These are phyloP conservation scores for Persicaria maculosa DNA, from an alignment of 148 eudicot genomes.

Conservation along the genomic window DNA sequence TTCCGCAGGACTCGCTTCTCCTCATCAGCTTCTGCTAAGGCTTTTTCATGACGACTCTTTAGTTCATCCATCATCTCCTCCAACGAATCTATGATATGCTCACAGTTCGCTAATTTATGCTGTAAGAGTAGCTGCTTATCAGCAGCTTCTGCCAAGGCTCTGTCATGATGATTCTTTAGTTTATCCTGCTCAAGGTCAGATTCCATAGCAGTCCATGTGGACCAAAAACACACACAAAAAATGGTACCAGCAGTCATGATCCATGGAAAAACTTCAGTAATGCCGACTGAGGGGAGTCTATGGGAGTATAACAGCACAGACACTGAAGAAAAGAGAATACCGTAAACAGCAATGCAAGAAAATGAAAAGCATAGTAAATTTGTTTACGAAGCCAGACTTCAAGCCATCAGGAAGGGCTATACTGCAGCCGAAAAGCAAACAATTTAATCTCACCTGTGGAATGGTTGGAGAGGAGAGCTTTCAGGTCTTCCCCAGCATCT, in stretches of 20 bases:
- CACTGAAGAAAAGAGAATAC: constrained; percentile 1
- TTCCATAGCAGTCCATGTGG: constrained; percentile 2
- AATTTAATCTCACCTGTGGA: background rate
- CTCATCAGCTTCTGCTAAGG: constrained; percentile 24
- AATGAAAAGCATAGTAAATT: background rate
- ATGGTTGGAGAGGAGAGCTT: background rate
- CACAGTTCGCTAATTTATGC: constrained; percentile 22
- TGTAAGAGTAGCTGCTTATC: constrained; percentile 18
- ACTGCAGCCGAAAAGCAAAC: background rate
- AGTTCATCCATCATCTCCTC: constrained; percentile 22
- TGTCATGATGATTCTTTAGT: constrained; percentile 18
- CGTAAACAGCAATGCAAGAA: constrained; percentile 7
- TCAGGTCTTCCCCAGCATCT: background rate
- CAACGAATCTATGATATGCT: constrained; percentile 22
- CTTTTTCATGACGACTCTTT: constrained; percentile 18
- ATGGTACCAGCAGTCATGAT: constrained; percentile 1
- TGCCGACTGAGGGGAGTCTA: background rate
- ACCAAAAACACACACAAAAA: background rate
- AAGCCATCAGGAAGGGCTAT: background rate
- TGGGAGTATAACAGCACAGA: constrained; percentile 11
- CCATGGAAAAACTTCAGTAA: constrained; percentile 7
- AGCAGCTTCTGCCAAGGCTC: constrained; percentile 21
- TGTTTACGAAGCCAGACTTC: background rate
- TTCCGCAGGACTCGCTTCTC: constrained; percentile 18
- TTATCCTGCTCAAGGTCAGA: background rate